A percentile compares a stretch with the other conserved stretches of the same genome.
Conservation (phyloP, 148 eudicot species). For the Oxyria digyna region DNA sequence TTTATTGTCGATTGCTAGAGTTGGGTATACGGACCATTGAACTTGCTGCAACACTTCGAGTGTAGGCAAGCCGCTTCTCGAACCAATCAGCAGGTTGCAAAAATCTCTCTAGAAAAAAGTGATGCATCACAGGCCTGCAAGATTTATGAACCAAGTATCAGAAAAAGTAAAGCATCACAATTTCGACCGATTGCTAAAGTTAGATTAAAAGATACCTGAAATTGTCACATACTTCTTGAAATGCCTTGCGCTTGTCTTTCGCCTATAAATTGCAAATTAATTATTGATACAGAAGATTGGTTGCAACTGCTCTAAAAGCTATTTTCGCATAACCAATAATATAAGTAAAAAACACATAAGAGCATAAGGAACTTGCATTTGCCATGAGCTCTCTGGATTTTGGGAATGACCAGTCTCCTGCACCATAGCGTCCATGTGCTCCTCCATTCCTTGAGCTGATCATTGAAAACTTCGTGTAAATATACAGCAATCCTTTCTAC, state of each 20-base stretch:
- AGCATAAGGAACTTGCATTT: constrained; percentile 32
- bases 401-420: constrained; percentile 81
- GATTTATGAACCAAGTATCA: not conserved
- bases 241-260: constrained; percentile 75
- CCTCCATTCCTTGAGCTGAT: constrained; percentile 87
- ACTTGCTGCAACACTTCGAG: constrained; percentile 93
- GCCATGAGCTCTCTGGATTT: constrained; percentile 92
- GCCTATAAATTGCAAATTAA: constrained; percentile 28
- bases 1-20: not conserved
- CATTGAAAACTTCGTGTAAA: constrained; percentile 9
- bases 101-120: constrained; percentile 89
- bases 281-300: not conserved
- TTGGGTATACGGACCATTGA: constrained; percentile 58
- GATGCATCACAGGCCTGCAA: constrained; percentile 95
- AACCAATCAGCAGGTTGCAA: constrained; percentile 96
- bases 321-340: not conserved
- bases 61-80: constrained; percentile 87
- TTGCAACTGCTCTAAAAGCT: not conserved
- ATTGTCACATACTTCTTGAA: constrained; percentile 67
- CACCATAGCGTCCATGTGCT: constrained; percentile 95
- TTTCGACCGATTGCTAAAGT: not conserved
- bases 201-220: constrained; percentile 41
- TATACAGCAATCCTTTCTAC: constrained; percentile 3
- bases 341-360: not conserved
- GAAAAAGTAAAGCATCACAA: not conserved